phyloP scores from a whole-genome alignment of 148 eudicot species.

The Arctostaphylos glauca region DNA sequence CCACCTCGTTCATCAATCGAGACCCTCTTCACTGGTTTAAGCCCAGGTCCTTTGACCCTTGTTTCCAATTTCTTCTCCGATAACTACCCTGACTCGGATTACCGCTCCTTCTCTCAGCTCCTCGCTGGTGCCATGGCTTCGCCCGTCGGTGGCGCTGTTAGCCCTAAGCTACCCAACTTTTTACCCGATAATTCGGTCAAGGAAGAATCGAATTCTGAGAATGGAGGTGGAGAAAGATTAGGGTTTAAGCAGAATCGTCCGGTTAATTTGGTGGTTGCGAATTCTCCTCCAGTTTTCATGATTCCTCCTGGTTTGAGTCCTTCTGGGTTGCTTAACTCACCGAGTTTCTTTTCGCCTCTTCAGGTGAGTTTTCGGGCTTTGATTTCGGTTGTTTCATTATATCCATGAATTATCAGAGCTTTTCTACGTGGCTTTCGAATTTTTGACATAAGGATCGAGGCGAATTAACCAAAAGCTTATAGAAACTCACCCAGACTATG shows the following conservation, averaged over 20 bases:
- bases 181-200: constrained; percentile 8
- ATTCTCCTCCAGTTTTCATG: constrained; percentile 28
- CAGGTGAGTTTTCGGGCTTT: constrained; percentile 2
- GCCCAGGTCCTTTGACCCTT: constrained; percentile 61
- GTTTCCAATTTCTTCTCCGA: constrained; percentile 66
- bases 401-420: no score
- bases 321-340: constrained; percentile 65
- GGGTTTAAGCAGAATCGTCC: constrained; percentile 69
- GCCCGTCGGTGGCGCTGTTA: constrained; percentile 20
- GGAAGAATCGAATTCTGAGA: background rate
- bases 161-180: constrained; percentile 11
- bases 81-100: constrained; percentile 33
- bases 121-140: constrained; percentile 65
- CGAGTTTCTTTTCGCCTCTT: constrained; percentile 48
- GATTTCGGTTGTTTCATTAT: background rate
- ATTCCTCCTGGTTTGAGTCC: constrained; percentile 83
- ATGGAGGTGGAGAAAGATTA: constrained; percentile 2
- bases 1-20: constrained; percentile 47
- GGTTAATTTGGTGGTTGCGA: constrained; percentile 44
- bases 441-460: no score
- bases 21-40: constrained; percentile 31
- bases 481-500: no score
- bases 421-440: no score
- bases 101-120: constrained; percentile 77
- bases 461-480: no score